Conservation (phyloP, 768 basidiomycete species). For the Macrocybe gigantea region DNA sequence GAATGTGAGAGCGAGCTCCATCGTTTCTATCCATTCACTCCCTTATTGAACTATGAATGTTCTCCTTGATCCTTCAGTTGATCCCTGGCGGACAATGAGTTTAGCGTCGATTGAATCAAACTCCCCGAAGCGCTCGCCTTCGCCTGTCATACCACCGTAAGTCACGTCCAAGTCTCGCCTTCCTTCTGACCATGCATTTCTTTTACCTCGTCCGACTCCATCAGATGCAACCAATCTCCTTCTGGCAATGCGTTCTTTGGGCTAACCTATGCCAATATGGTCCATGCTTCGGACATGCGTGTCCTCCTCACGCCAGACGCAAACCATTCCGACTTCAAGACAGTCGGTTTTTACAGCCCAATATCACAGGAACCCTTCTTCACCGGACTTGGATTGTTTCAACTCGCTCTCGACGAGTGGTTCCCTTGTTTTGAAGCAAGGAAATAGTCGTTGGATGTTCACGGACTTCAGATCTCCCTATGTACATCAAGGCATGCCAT, state of each 20-base stretch:
- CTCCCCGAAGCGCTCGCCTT: conserved; percentile 35
- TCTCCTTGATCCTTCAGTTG: conserved; percentile 25
- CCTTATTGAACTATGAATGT: no score
- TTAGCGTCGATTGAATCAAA: conserved; percentile 43
- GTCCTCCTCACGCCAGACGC: conserved; percentile 40
- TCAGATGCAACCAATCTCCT: conserved; percentile 32
- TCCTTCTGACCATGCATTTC: background rate
- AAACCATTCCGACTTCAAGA: conserved; percentile 42
- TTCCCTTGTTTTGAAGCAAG: conserved; percentile 32
- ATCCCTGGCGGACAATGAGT: conserved; percentile 49
- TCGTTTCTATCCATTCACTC: no score
- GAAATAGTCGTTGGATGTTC: background rate
- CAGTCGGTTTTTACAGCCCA: conserved; percentile 46
- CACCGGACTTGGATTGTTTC: conserved; percentile 39
- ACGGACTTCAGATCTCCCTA: no score
- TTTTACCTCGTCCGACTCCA: no score
- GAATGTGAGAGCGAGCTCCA: conserved; percentile 26
- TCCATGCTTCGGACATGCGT: conserved; percentile 44
- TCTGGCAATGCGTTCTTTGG: conserved; percentile 35
- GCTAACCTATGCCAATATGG: conserved; percentile 39
- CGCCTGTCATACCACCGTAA: conserved; percentile 31
- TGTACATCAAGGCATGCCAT: no score
- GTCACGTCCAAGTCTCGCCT: conserved; percentile 1
- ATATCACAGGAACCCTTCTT: conserved; percentile 40
- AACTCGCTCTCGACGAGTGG: conserved; percentile 43